Percentiles rank a stretch among this genome's conserved stretches.
Conservation (phyloP, 2,329 filamentous ascomycete species). For the Scedosporium boydii region DNA sequence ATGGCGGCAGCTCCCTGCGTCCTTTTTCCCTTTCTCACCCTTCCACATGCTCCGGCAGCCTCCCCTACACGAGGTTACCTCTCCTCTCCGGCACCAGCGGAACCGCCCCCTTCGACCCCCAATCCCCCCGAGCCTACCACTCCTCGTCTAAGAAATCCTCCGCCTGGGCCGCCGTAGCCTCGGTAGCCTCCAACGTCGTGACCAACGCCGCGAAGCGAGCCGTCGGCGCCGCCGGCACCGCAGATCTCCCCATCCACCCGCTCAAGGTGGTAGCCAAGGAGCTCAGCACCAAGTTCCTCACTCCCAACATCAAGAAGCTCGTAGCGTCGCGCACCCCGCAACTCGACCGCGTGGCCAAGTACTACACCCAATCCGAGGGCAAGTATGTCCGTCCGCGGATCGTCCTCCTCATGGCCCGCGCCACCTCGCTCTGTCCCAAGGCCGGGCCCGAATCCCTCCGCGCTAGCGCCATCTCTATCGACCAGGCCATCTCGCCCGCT, state of each 20-base stretch:
- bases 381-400: conserved; percentile 94
- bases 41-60: background rate
- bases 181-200: conserved; percentile 58
- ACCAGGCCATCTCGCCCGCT: conserved; percentile 44
- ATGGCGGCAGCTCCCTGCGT: background rate
- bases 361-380: conserved; percentile 93
- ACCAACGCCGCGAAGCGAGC: conserved; percentile 51
- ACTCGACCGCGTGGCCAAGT: conserved; percentile 90
- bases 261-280: conserved; percentile 87
- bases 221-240: background rate
- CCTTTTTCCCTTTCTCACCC: background rate
- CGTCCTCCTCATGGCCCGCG: conserved; percentile 91
- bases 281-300: conserved; percentile 72
- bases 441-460: conserved; percentile 11
- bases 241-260: conserved; percentile 53
- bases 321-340: conserved; percentile 90
- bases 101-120: background rate
- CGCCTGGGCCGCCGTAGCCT: conserved; percentile 68
- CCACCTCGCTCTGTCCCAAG: conserved; percentile 71
- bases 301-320: conserved; percentile 86
- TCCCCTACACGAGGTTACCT: conserved; percentile 1
- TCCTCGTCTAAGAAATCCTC: conserved; percentile 40
- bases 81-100: background rate
- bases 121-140: conserved; percentile 19
- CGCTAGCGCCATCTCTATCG: conserved; percentile 35